Base-by-base conservation (phyloP, 352 stramenopile species). In the Phytophthora sojae region DNA sequence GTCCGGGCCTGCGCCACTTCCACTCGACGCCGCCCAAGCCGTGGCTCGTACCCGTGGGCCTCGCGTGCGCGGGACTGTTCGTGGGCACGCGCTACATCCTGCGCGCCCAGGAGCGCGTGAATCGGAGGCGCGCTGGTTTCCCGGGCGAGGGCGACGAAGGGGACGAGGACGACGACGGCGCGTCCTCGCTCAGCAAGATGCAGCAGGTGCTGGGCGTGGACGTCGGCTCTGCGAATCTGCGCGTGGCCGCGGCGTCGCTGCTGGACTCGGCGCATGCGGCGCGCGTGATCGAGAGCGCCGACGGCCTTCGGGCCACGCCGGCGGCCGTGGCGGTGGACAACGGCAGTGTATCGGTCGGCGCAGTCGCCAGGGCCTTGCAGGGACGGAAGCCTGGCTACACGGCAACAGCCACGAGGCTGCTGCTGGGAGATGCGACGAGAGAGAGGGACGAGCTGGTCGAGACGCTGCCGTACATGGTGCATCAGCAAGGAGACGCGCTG, bases 321-420 rank as follows among this genome's bases (percentile, higher is more conserved):
- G 82, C 85, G 8, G 82, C 82, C 0, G 82, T 92, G 19, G 82
- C 82, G 3, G 78, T 91, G 25, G 81, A 90, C 58, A 92, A 91
- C 49, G 85, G 73, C 50, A 79, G 17, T 39, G 78, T 88, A 17
- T 77, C 83, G 19, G 77, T 92, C 8, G 85, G 82, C 7, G 67
- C 81, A 5, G 63, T 92, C 17, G 85, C 82, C 49, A 76, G 76
- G 56, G 57, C 82, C 30, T 45, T 90, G 17, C 74, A 85, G 23
- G 82, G 82, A 0, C 71, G 84, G n/a, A 92, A 92, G 50, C 73
- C 73, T 9, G 79, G 81, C 9, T 75, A 89, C 72, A 89, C 84
- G 15, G 84, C 82, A 1, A 77, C 69, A 7, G 84, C 84, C 2
- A 87, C 81, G n/a, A 64, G 82, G 5, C 51, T 92, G 17, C 60